Conservation (phyloP, 306 rosid genomes). For the Prunus dulcis region DNA sequence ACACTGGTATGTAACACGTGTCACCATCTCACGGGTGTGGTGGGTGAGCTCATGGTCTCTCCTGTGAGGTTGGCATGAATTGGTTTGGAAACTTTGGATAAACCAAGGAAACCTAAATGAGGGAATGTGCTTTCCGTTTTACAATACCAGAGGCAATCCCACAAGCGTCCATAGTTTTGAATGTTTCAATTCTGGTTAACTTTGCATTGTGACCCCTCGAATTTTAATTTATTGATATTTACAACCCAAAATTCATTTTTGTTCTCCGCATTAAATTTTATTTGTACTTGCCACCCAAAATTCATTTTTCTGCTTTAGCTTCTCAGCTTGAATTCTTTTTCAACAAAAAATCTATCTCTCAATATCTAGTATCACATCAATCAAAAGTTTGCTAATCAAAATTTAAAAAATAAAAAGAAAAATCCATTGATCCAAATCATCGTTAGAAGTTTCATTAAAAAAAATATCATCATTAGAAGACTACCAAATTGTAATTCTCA, state of each 20-base stretch:
- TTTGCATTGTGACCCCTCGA: not conserved
- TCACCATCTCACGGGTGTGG: not conserved
- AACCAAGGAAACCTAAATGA: not conserved
- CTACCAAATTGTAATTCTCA: not conserved
- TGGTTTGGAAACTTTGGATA: not conserved
- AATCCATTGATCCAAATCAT: no score
- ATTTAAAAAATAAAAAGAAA: no score
- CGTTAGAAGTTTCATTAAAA: no score
- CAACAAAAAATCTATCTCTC: no score
- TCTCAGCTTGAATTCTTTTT: not conserved
- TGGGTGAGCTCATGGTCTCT: not conserved
- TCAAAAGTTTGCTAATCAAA: no score
- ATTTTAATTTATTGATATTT: not conserved
- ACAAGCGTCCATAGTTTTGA: slow-evolving; percentile 3
- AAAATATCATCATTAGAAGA: not conserved
- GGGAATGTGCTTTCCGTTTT: not conserved
- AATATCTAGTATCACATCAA: no score
- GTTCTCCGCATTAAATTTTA: no score
- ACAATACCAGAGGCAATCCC: not conserved
- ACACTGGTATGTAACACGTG: no score
- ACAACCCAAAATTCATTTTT: not conserved
- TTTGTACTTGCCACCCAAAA: not conserved
- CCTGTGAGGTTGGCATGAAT: not conserved
- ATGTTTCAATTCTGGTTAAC: not conserved
- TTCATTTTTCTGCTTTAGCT: no score